Evolutionary conservation across 2,329 filamentous ascomycete species (phyloP).

Genomic region (Scleromitrula shiraiana): DNA sequence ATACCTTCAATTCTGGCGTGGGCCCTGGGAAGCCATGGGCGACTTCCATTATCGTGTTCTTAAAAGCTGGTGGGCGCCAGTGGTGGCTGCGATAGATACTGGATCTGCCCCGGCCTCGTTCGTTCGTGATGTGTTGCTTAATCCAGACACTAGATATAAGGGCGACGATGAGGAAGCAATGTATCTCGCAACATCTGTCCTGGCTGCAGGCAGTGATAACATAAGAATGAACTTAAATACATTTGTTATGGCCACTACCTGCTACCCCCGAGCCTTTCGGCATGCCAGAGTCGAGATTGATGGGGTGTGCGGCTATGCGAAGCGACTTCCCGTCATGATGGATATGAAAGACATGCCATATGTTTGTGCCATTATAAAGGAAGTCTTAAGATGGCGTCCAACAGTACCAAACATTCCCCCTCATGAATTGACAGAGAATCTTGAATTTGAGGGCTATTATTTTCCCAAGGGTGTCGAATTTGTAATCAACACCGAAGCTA

Average conservation of each 20-base stretch:
- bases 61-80: background rate
- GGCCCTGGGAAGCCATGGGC: background rate
- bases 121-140: slow-evolving; percentile 24
- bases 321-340: slow-evolving; percentile 33
- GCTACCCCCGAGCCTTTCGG: slow-evolving; percentile 20
- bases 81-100: background rate
- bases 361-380: slow-evolving; percentile 37
- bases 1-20: background rate
- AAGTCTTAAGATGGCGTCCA: slow-evolving; percentile 38
- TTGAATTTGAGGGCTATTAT: background rate
- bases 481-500: background rate
- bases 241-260: slow-evolving; percentile 29
- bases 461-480: background rate
- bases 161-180: slow-evolving; percentile 31
- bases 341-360: slow-evolving; percentile 37
- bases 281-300: slow-evolving; percentile 21
- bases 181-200: slow-evolving; percentile 30
- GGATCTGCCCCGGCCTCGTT: slow-evolving; percentile 19
- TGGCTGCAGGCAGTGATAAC: slow-evolving; percentile 32
- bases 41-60: background rate
- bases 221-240: slow-evolving; percentile 29
- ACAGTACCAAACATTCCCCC: slow-evolving; percentile 38
- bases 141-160: slow-evolving; percentile 19
- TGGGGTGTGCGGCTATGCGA: slow-evolving; percentile 22
- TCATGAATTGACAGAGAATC: background rate